phyloP scores from a whole-genome alignment of 345 rosid species.

The Psidium friedrichsthalianum region DNA sequence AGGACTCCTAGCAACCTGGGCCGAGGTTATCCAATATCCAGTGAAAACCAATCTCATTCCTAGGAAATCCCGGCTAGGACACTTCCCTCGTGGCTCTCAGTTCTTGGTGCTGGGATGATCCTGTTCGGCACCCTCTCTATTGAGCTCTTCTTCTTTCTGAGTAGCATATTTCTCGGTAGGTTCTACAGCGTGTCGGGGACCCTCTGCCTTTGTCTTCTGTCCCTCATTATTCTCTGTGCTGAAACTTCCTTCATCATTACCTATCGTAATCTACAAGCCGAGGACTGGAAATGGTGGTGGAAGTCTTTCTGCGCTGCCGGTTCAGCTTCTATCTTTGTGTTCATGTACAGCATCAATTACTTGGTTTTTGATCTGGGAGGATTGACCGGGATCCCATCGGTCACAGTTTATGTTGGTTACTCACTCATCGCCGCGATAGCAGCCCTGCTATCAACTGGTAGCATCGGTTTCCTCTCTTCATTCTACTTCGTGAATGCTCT shows the following conservation, averaged over 20 bases:
- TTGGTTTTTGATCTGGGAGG: background rate
- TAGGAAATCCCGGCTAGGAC: background rate
- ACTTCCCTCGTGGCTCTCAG: background rate
- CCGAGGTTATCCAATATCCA: background rate
- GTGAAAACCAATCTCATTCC: background rate
- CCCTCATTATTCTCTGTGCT: background rate
- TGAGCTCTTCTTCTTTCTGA: constrained; percentile 1
- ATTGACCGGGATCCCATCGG: background rate
- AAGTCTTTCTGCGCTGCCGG: constrained; percentile 10
- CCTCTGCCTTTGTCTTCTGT: background rate
- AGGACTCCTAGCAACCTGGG: background rate
- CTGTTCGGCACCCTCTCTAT: background rate
- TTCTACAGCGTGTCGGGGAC: background rate
- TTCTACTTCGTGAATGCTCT: constrained; percentile 8
- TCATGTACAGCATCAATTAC: constrained; percentile 3
- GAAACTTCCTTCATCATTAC: constrained; percentile 1
- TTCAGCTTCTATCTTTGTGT: background rate
- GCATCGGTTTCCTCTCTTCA: constrained; percentile 4
- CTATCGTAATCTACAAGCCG: background rate
- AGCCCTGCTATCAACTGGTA: background rate
- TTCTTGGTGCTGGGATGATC: background rate
- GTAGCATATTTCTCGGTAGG: background rate
- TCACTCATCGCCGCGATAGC: background rate
- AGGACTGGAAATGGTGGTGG: constrained; percentile 15
- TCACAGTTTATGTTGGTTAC: background rate